phyloP scores from a whole-genome alignment of 2,329 filamentous ascomycete genomes.

The Calonectria pseudoreteaudii region DNA sequence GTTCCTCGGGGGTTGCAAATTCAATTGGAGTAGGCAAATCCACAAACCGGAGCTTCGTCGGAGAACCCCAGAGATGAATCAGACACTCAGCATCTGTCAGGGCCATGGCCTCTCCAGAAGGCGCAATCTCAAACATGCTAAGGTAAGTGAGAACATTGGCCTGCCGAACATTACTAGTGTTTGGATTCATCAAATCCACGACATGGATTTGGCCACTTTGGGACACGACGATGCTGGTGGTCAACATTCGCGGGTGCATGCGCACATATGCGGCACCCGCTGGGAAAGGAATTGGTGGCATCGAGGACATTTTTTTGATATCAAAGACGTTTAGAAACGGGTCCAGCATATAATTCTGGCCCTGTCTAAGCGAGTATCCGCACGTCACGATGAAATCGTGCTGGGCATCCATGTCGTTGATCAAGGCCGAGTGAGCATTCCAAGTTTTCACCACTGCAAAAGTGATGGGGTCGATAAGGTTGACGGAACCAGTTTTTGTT shows the following conservation, averaged over 20 bases:
- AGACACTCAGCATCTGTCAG: conserved; percentile 83
- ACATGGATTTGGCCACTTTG: conserved; percentile 95
- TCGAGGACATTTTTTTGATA: conserved; percentile 86
- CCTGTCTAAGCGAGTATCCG: conserved; percentile 86
- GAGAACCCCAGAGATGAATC: conserved; percentile 90
- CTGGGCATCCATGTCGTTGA: conserved; percentile 98
- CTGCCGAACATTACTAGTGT: conserved; percentile 86
- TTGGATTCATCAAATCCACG: conserved; percentile 94
- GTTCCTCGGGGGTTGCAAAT: conserved; percentile 75
- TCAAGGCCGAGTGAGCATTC: conserved; percentile 87
- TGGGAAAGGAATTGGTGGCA: conserved; percentile 92
- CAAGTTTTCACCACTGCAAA: conserved; percentile 87
- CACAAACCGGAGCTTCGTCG: conserved; percentile 86
- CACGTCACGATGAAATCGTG: conserved; percentile 96
- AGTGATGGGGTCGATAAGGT: conserved; percentile 84
- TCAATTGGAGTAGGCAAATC: conserved; percentile 84
- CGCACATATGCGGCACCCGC: conserved; percentile 93
- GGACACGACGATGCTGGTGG: conserved; percentile 93
- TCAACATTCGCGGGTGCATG: conserved; percentile 96
- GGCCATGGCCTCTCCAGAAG: conserved; percentile 87
- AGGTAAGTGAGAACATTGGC: conserved; percentile 82
- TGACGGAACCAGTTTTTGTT: conserved; percentile 82
- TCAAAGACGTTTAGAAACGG: conserved; percentile 96
- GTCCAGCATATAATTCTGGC: conserved; percentile 82
- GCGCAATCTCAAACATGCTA: conserved; percentile 85